Evolutionary conservation across 2,329 filamentous ascomycete genomes (phyloP).

Genomic region (Botrytis pseudocinerea): DNA sequence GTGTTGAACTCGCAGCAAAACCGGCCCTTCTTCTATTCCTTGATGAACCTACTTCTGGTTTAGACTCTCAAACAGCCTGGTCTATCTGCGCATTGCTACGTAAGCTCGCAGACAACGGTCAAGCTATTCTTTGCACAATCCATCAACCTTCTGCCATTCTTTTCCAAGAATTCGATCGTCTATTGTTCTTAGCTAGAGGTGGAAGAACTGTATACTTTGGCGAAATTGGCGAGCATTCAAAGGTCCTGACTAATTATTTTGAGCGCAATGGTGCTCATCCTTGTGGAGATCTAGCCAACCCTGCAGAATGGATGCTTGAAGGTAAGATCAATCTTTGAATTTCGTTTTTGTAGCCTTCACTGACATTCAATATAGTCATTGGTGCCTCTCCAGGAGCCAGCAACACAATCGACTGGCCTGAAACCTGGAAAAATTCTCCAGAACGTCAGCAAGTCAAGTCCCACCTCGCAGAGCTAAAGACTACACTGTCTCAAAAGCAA

Average conservation of each 20-base stretch:
- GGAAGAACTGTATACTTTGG: conserved; percentile 82
- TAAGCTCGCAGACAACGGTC: conserved; percentile 84
- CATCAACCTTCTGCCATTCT: conserved; percentile 96
- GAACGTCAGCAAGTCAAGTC: conserved; percentile 45
- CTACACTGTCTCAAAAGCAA: conserved; percentile 42
- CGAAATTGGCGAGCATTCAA: conserved; percentile 71
- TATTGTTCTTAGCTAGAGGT: conserved; percentile 75
- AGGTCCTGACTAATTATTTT: conserved; percentile 71
- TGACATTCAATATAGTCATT: conserved; percentile 43
- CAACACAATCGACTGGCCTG: conserved; percentile 62
- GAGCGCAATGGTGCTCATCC: conserved; percentile 66
- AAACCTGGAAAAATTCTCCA: conserved; percentile 58
- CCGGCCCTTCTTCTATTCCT: conserved; percentile 87
- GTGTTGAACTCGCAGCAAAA: conserved; percentile 90
- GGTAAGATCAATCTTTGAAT: conserved; percentile 29
- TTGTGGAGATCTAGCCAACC: conserved; percentile 71
- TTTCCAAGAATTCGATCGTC: conserved; percentile 85
- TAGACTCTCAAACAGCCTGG: conserved; percentile 93
- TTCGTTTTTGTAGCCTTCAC: conserved; percentile 18
- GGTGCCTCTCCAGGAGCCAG: conserved; percentile 65
- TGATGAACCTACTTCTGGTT: conserved; percentile 91
- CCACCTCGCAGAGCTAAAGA: conserved; percentile 56
- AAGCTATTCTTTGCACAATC: conserved; percentile 95
- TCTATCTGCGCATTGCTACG: conserved; percentile 85
- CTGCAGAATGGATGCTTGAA: conserved; percentile 77